A percentile compares a stretch with the other conserved stretches of the same genome.
Evolutionary conservation across 768 basidiomycete genomes (phyloP).

Genomic region (Mycena galopus): DNA sequence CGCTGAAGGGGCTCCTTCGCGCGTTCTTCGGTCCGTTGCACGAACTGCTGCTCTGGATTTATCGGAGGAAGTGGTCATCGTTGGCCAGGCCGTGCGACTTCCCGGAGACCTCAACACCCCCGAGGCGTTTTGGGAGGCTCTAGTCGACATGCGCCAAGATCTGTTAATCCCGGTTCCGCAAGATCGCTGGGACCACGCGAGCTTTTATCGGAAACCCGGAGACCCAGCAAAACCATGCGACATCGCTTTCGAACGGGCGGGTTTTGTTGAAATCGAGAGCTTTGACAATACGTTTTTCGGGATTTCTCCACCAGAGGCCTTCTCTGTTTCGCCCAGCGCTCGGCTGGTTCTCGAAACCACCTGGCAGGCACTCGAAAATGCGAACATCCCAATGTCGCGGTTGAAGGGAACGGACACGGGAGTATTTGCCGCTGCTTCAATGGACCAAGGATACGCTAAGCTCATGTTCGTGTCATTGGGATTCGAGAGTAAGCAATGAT

Average conservation of each 20-base stretch:
- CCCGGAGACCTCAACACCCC: slow-evolving; percentile 50
- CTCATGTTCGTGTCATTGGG: slow-evolving; percentile 49
- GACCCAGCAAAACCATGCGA: no score
- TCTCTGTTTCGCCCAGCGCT: slow-evolving; percentile 44
- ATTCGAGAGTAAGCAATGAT: slow-evolving; percentile 44
- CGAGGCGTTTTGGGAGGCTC: slow-evolving; percentile 48
- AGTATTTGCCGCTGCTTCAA: no score
- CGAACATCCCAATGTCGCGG: no score
- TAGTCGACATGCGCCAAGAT: slow-evolving; percentile 49
- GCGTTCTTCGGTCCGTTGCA: neutral
- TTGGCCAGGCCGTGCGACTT: slow-evolving; percentile 51
- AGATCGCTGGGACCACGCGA: slow-evolving; percentile 53
- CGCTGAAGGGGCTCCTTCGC: neutral
- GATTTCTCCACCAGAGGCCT: slow-evolving; percentile 52
- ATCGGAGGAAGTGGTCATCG: slow-evolving; percentile 50
- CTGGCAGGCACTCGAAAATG: no score
- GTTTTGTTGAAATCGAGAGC: slow-evolving; percentile 47
- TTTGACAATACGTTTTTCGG: no score
- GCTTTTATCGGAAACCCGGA: no score
- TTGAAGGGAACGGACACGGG: no score
- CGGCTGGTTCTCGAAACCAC: slow-evolving; percentile 51
- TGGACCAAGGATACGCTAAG: slow-evolving; percentile 49
- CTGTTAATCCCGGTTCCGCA: slow-evolving; percentile 46
- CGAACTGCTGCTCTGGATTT: neutral
- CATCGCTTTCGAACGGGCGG: slow-evolving; percentile 48